Conservation (phyloP, 108 stramenopile genomes). For the Seminavis robusta region DNA sequence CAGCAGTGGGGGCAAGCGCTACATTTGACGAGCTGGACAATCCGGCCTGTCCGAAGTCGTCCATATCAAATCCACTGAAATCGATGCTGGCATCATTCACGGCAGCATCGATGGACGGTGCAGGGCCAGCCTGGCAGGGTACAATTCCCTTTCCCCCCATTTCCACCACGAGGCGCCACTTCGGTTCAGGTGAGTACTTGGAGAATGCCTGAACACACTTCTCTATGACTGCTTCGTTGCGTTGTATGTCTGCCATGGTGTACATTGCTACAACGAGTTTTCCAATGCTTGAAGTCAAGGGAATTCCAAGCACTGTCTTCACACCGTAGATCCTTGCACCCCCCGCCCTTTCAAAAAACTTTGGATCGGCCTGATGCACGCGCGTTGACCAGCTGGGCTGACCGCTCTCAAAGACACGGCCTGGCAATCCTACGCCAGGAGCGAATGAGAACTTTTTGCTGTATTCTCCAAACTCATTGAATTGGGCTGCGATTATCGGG, state of each 20-base stretch:
- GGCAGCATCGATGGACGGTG: not conserved
- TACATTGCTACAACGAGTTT: conserved; percentile 65
- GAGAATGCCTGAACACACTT: conserved; percentile 28
- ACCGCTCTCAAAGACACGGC: conserved; percentile 56
- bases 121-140: not conserved
- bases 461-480: conserved; percentile 66
- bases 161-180: conserved; percentile 71
- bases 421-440: conserved; percentile 65
- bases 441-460: conserved; percentile 69
- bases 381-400: conserved; percentile 48
- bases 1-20: too few species aligned
- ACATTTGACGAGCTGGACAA: not conserved
- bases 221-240: conserved; percentile 28
- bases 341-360: conserved; percentile 56
- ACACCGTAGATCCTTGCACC: conserved; percentile 74
- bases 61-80: too few species aligned
- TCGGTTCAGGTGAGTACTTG: conserved; percentile 53
- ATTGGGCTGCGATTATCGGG: conserved; percentile 13
- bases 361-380: conserved; percentile 36
- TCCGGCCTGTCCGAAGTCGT: too few species aligned
- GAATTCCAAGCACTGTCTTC: conserved; percentile 66
- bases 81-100: not conserved
- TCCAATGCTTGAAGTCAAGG: conserved; percentile 52
- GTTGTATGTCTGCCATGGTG: conserved; percentile 35
- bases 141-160: conserved; percentile 19